These are phyloP conservation scores for Pulveroboletus frians DNA, from an alignment of 768 basidiomycete genomes.

Conservation along the genomic window DNA sequence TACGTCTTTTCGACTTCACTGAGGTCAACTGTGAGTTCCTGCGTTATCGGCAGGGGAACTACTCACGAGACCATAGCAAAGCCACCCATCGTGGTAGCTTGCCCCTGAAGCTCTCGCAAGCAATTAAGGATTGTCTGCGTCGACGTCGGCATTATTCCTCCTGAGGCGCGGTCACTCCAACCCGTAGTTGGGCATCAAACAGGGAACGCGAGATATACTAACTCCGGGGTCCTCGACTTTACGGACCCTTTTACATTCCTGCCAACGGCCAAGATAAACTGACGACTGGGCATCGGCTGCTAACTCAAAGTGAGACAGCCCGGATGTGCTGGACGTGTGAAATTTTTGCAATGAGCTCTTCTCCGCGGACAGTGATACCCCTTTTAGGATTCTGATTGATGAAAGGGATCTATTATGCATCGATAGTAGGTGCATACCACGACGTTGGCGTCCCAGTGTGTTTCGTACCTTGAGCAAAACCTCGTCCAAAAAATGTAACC, in stretches of 20 bases:
- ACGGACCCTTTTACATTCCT: conserved; percentile 70
- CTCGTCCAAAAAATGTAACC: conserved; percentile 40
- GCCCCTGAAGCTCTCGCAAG: conserved; percentile 80
- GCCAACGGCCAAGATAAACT: conserved; percentile 66
- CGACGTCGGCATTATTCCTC: conserved; percentile 18
- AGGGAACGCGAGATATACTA: conserved; percentile 41
- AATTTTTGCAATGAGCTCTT: conserved; percentile 59
- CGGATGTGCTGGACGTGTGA: conserved; percentile 19
- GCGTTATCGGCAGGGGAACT: too few species aligned
- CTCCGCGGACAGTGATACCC: conserved; percentile 51
- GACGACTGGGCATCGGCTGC: conserved; percentile 65
- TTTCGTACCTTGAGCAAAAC: conserved; percentile 47
- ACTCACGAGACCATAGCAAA: conserved; percentile 78
- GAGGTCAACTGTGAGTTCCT: background rate
- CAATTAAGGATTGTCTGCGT: conserved; percentile 57
- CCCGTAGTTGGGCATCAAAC: background rate
- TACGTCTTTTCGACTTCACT: conserved; percentile 70
- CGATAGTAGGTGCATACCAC: conserved; percentile 26
- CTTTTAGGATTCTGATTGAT: conserved; percentile 19
- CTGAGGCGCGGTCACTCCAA: too few species aligned
- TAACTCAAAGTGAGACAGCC: background rate
- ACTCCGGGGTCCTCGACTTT: conserved; percentile 71
- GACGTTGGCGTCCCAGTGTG: conserved; percentile 18
- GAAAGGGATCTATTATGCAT: background rate
- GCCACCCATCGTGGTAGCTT: conserved; percentile 80